Conservation (phyloP, 228 moss, liverwort and hornwort genomes). For the Sphagnum fallax region DNA sequence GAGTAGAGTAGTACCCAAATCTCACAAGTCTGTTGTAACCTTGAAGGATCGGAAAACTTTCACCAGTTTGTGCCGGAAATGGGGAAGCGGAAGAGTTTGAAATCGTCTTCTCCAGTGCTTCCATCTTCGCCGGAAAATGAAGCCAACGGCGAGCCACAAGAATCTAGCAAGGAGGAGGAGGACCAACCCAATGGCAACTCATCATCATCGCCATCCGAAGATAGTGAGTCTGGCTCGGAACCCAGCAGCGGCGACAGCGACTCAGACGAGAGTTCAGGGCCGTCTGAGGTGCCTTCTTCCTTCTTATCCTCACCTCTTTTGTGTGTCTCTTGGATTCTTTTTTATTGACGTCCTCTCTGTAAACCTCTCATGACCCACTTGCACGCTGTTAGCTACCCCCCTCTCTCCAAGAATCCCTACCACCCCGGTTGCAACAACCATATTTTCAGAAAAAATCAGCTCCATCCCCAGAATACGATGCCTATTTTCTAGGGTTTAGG, state of each 20-base stretch:
- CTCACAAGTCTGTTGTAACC: too few relatives aligned
- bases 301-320: too few relatives aligned
- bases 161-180: neutral
- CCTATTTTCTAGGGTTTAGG: neutral
- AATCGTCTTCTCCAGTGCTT: constrained; percentile 38
- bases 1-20: too few relatives aligned
- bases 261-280: constrained; percentile 44
- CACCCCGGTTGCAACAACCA: neutral
- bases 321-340: too few relatives aligned
- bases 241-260: constrained; percentile 37
- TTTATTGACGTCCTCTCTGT: neutral
- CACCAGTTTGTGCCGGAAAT: constrained; percentile 15
- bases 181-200: constrained; percentile 16
- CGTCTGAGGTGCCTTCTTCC: constrained; percentile 23
- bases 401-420: neutral
- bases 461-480: neutral
- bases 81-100: constrained; percentile 46
- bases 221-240: constrained; percentile 44
- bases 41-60: too few relatives aligned
- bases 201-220: constrained; percentile 13
- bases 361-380: neutral
- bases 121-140: constrained; percentile 12
- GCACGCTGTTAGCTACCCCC: too few relatives aligned
- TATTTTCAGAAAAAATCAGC: neutral
- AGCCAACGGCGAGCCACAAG: too few relatives aligned